Conservation (phyloP, 441 rosid species). For the Isatis lusitanica region DNA sequence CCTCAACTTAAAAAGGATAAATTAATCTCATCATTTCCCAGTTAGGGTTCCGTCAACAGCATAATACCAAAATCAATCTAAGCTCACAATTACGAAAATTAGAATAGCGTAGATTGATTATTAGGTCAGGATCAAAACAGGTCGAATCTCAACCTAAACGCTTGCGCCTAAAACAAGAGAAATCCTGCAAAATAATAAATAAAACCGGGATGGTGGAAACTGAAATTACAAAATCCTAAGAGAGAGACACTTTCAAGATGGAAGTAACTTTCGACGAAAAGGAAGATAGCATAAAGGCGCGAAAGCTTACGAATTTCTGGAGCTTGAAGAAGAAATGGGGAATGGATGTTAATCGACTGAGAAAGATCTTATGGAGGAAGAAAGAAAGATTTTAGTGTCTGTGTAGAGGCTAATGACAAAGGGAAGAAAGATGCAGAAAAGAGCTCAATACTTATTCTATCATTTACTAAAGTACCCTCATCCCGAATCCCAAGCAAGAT, state of each 20-base stretch:
- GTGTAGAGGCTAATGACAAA: not conserved
- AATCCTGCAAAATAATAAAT: not conserved
- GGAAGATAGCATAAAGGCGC: not conserved
- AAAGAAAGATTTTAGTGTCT: not conserved
- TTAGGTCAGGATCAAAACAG: not conserved
- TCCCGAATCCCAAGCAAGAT: not conserved
- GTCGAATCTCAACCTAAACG: not conserved
- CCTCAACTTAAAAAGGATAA: not conserved
- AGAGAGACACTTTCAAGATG: not conserved
- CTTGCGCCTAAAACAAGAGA: not conserved
- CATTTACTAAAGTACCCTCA: constrained; percentile 18
- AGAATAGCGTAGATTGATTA: not conserved
- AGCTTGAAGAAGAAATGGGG: constrained; percentile 12
- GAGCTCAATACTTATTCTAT: not conserved
- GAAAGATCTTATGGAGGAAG: not conserved
- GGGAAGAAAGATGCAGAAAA: not conserved
- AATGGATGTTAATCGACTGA: not conserved
- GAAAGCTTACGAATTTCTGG: constrained; percentile 24
- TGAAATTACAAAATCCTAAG: not conserved
- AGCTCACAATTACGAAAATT: not conserved
- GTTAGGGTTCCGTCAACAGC: constrained; percentile 18
- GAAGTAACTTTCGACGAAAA: not conserved
- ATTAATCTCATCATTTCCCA: not conserved
- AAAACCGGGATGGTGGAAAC: not conserved
- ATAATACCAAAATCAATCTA: constrained; percentile 12